Conservation (phyloP, 108 stramenopile genomes). For the Skeletonema costatum region DNA sequence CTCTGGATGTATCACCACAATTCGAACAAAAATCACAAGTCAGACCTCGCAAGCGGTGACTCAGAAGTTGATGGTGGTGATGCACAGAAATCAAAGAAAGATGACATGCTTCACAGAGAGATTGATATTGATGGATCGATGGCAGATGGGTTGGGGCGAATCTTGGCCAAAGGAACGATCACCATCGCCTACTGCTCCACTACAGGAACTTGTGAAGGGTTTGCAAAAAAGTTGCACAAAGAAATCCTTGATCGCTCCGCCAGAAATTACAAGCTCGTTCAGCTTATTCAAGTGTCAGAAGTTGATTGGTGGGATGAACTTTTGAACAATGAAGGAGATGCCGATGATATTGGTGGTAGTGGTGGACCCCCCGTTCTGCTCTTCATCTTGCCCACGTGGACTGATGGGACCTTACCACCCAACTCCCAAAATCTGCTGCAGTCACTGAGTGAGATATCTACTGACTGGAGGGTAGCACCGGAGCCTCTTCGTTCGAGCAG, state of each 20-base stretch:
- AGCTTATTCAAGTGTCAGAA: constrained; percentile 56
- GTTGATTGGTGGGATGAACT: constrained; percentile 94
- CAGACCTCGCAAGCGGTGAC: neutral
- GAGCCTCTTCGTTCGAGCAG: constrained; percentile 58
- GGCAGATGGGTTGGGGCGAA: neutral
- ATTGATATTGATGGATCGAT: neutral
- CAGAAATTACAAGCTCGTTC: neutral
- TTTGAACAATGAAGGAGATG: constrained; percentile 69
- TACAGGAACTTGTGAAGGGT: constrained; percentile 73
- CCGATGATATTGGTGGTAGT: neutral
- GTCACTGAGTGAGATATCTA: constrained; percentile 63
- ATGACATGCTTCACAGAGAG: constrained; percentile 5
- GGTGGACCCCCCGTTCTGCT: constrained; percentile 51
- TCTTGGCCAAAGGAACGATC: constrained; percentile 43
- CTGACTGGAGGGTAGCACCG: constrained; percentile 88
- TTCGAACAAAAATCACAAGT: neutral
- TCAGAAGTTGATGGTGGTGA: neutral
- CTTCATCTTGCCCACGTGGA: constrained; percentile 78
- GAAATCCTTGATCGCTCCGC: constrained; percentile 1
- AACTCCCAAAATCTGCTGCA: constrained; percentile 47
- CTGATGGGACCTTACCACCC: constrained; percentile 72
- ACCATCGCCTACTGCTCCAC: constrained; percentile 83
- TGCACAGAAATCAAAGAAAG: neutral
- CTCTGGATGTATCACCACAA: neutral
- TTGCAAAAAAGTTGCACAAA: constrained; percentile 48